phyloP scores from a whole-genome alignment of 345 rosid species.

The Lumnitzera littorea region DNA sequence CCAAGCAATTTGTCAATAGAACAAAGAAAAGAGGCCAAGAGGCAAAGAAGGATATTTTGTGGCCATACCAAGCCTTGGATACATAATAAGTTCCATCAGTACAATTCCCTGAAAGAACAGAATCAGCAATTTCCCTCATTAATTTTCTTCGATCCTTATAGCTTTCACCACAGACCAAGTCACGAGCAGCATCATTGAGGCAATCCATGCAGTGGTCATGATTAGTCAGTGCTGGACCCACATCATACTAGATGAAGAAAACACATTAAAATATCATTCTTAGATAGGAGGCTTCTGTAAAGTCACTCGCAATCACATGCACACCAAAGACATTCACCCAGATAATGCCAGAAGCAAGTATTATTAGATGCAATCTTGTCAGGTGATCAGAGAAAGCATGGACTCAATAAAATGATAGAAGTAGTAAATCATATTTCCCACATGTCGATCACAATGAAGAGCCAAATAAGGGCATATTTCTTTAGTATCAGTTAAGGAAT shows the following conservation, averaged over 20 bases:
- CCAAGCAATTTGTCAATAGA: background rate
- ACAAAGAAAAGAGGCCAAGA: background rate
- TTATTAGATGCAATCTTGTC: too few species aligned
- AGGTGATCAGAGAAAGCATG: too few species aligned
- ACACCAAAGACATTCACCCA: background rate
- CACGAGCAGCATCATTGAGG: conserved; percentile 64
- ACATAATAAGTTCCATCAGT: conserved; percentile 64
- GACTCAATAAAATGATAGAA: too few species aligned
- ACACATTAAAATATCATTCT: conserved; percentile 3
- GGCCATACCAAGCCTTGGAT: conserved; percentile 73
- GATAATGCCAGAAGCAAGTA: too few species aligned
- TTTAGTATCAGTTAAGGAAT: too few species aligned
- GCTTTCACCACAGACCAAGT: conserved; percentile 74
- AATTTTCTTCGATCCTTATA: conserved; percentile 79
- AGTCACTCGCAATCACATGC: conserved; percentile 14
- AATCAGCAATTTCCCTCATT: conserved; percentile 62
- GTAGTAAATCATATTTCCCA: too few species aligned
- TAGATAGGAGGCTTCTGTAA: background rate
- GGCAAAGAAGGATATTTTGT: conserved; percentile 4
- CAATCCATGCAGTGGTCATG: conserved; percentile 70
- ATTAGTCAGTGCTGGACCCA: conserved; percentile 70
- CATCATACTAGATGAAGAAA: conserved; percentile 45
- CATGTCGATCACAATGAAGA: too few species aligned
- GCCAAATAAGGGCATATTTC: too few species aligned
- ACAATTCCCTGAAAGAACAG: conserved; percentile 58